Conservation (phyloP, 2,329 filamentous ascomycete species). For the Fusarium fracticaudum region DNA sequence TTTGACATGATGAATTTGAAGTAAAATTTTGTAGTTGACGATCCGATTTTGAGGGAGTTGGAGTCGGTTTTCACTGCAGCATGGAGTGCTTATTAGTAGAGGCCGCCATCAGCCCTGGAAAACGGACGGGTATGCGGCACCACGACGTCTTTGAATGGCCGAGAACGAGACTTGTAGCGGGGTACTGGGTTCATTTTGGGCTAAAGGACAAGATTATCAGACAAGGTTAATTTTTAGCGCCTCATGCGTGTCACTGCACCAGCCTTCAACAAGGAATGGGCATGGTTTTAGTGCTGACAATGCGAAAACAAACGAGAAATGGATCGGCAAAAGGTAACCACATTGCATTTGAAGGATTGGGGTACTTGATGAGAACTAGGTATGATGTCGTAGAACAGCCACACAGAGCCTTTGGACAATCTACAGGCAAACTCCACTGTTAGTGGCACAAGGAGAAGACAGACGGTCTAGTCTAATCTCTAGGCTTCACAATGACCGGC, state of each 20-base stretch:
- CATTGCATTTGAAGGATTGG: too few species aligned
- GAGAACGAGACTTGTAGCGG: background rate
- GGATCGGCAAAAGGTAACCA: background rate
- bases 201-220: background rate
- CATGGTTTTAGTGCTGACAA: background rate
- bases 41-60: background rate
- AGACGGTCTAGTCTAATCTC: background rate
- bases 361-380: background rate
- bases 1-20: background rate
- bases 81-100: background rate
- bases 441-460: too few species aligned
- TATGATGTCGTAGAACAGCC: background rate
- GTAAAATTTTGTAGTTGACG: background rate
- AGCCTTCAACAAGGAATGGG: background rate
- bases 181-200: background rate
- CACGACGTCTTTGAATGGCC: background rate
- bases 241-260: background rate
- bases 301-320: background rate
- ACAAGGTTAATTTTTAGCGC: background rate
- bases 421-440: too few species aligned
- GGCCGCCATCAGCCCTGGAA: background rate
- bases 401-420: too few species aligned
- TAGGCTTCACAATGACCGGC: background rate
- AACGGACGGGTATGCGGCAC: slow-evolving; percentile 9
- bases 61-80: background rate